Percentiles rank a stretch among this genome's conserved stretches.
Evolutionary conservation across 805 yeast species (phyloP).

Genomic region (Candida michaelii): DNA sequence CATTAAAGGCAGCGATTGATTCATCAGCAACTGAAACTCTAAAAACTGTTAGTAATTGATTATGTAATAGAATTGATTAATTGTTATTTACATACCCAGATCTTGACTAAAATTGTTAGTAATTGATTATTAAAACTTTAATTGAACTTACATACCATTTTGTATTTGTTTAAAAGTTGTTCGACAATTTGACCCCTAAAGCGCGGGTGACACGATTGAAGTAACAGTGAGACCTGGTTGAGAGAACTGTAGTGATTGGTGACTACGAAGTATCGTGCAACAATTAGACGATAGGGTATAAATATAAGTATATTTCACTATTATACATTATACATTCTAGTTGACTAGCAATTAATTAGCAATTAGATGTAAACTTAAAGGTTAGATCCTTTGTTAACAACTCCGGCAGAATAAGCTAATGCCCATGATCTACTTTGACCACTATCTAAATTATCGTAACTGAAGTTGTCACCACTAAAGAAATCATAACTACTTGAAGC

Average conservation of each 20-base stretch:
- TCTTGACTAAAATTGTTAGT: conserved; percentile 27
- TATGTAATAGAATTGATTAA: not conserved
- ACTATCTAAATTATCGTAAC: conserved; percentile 45
- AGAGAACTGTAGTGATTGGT: no score
- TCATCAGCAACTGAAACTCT: conserved; percentile 65
- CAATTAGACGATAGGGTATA: no score
- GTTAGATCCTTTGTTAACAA: conserved; percentile 11
- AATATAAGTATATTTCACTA: no score
- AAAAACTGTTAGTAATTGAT: conserved; percentile 16
- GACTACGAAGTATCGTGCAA: no score
- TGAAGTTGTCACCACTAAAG: conserved; percentile 36
- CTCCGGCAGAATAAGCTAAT: conserved; percentile 56
- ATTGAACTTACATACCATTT: conserved; percentile 10
- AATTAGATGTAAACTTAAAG: not conserved
- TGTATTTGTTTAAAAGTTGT: conserved; percentile 7
- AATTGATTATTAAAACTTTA: not conserved
- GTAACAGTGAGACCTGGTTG: no score
- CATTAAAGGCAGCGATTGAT: conserved; percentile 91
- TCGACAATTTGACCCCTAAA: conserved; percentile 8
- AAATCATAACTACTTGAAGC: conserved; percentile 61
- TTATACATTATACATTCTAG: no score
- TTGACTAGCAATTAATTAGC: no score
- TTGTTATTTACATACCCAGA: conserved; percentile 26
- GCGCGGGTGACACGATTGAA: conserved; percentile 3
- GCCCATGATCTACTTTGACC: conserved; percentile 65